phyloP scores from a whole-genome alignment of 1,139 yeast species.

The Barnettozyma hawaiiensis region DNA sequence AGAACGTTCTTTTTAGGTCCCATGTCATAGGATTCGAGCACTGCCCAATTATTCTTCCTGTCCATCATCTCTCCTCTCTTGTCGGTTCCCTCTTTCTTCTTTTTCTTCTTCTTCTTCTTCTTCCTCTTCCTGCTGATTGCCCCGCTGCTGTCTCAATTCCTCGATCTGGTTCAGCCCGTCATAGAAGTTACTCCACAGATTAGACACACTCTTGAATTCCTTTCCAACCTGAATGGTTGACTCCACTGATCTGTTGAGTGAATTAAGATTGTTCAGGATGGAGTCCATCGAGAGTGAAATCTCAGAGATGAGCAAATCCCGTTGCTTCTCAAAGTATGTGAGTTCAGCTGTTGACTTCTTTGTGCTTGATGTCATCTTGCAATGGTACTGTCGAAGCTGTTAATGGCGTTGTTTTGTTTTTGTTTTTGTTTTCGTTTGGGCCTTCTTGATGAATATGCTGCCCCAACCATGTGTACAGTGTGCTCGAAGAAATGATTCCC shows the following conservation, averaged over 20 bases:
- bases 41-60: not conserved
- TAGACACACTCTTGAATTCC: conserved; percentile 47
- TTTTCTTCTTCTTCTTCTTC: not conserved
- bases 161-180: conserved; percentile 32
- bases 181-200: conserved; percentile 46
- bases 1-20: too few relatives aligned
- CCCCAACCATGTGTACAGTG: too few relatives aligned
- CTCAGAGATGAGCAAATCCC: conserved; percentile 38
- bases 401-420: not conserved
- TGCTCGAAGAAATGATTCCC: too few relatives aligned
- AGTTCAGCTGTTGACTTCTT: conserved; percentile 11
- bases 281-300: conserved; percentile 43
- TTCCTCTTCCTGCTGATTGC: not conserved
- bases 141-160: conserved; percentile 18
- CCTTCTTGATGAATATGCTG: too few relatives aligned
- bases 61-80: too few relatives aligned
- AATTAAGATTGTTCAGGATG: conserved; percentile 43
- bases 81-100: not conserved
- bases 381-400: not conserved
- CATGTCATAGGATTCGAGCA: too few relatives aligned
- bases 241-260: conserved; percentile 46
- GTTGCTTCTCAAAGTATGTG: conserved; percentile 38
- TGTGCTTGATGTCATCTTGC: conserved; percentile 2
- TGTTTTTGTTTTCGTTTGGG: too few relatives aligned
- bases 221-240: conserved; percentile 48